Percentiles rank a stretch among this genome's conserved stretches.
phyloP scores from a whole-genome alignment of 1,284 basidiomycete species.

The Sphaerobolus stellatus region DNA sequence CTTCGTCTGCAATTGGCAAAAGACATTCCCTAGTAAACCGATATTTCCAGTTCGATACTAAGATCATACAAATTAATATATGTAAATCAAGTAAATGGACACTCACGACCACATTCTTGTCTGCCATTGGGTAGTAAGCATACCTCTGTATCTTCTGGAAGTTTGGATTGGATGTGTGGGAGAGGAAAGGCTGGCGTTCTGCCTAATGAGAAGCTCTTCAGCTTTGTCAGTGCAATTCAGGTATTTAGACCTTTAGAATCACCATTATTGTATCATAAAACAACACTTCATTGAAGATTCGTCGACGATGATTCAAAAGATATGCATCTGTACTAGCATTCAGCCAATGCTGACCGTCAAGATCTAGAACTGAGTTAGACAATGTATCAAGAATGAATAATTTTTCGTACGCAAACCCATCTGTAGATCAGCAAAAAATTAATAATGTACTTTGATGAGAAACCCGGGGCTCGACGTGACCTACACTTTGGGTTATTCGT shows the following conservation, averaged over 20 bases:
- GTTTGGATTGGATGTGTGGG: slow-evolving; percentile 47
- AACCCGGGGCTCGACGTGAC: slow-evolving; percentile 20
- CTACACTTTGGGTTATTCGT: slow-evolving; percentile 45
- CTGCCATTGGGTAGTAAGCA: slow-evolving; percentile 31
- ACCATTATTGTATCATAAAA: neutral
- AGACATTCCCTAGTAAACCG: slow-evolving; percentile 47
- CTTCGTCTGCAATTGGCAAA: slow-evolving; percentile 41
- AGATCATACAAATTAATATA: slow-evolving; percentile 6
- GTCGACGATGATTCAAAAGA: neutral
- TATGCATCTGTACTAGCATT: neutral
- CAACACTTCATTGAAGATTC: neutral
- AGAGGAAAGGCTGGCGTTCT: slow-evolving; percentile 46
- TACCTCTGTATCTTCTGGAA: slow-evolving; percentile 46
- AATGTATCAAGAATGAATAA: neutral
- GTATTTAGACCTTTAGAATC: neutral
- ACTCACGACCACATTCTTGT: slow-evolving; percentile 45
- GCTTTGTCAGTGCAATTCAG: neutral
- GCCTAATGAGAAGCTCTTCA: slow-evolving; percentile 25
- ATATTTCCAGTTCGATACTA: slow-evolving; percentile 38
- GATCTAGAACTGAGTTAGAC: neutral
- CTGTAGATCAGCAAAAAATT: slow-evolving; percentile 25
- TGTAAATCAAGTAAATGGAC: neutral
- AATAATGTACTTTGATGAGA: too few relatives aligned
- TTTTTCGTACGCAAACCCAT: slow-evolving; percentile 49
- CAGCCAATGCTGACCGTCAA: neutral